phyloP scores from a whole-genome alignment of 202 grass and related monocot genomes.

The Bolboschoenoplectus hybrid region DNA sequence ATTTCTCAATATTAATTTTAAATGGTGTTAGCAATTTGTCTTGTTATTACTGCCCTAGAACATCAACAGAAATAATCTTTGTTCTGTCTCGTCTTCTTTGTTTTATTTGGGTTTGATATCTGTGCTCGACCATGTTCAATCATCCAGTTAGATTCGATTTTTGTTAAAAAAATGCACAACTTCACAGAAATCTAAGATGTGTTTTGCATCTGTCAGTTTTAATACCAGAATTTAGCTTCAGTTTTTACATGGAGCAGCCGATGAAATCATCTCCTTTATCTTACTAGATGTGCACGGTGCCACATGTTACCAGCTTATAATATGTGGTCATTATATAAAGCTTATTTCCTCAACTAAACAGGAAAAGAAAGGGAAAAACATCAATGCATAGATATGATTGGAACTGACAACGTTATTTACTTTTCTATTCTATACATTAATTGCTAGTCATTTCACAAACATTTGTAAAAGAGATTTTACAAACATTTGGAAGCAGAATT shows the following conservation, averaged over 20 bases:
- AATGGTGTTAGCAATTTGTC: background rate
- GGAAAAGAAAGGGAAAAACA: background rate
- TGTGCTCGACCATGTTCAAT: background rate
- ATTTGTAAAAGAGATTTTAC: constrained; percentile 44
- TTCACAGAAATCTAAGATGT: background rate
- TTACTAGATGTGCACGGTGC: background rate
- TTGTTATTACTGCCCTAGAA: background rate
- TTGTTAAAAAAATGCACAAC: background rate
- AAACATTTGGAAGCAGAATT: constrained; percentile 34
- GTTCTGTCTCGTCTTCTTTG: background rate
- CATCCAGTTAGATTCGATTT: background rate
- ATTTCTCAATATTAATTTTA: background rate
- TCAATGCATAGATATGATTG: background rate
- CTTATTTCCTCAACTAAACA: background rate
- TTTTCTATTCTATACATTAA: constrained; percentile 29
- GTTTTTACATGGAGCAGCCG: background rate
- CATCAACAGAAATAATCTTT: background rate
- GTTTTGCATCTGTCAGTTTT: background rate
- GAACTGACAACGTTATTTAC: constrained; percentile 31
- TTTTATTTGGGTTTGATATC: background rate
- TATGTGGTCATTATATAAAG: background rate
- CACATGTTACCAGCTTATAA: background rate
- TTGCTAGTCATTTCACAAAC: constrained; percentile 31
- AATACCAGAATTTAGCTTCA: background rate
- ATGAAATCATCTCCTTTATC: background rate